These are phyloP conservation scores for Ogataea sp. DNA, from an alignment of 805 yeast genomes.

Conservation along the genomic window DNA sequence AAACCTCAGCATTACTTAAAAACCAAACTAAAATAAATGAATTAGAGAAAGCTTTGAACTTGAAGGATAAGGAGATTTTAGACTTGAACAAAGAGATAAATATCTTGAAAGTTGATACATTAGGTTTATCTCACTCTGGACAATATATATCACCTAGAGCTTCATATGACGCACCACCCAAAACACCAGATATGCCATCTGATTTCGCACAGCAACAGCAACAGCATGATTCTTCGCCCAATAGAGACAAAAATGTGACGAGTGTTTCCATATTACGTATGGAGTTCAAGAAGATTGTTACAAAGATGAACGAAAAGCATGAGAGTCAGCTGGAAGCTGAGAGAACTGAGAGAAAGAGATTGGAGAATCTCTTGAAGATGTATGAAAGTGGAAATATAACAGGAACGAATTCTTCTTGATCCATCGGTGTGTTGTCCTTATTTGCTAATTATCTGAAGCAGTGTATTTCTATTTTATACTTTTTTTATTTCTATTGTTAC, in stretches of 20 bases:
- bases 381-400: conserved; percentile 15
- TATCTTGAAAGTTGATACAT: conserved; percentile 33
- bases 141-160: conserved; percentile 3
- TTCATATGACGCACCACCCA: conserved; percentile 5
- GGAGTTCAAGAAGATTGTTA: conserved; percentile 60
- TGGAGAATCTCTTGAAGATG: conserved; percentile 32
- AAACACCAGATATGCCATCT: conserved; percentile 12
- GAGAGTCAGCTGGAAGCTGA: conserved; percentile 53
- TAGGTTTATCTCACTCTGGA: conserved; percentile 23
- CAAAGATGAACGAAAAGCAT: conserved; percentile 52
- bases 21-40: conserved; percentile 29
- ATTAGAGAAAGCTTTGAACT: conserved; percentile 19
- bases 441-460: too few relatives aligned
- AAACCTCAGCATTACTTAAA: conserved; percentile 26
- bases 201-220: not conserved
- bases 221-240: not conserved
- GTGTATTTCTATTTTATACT: too few relatives aligned
- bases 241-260: conserved; percentile 8
- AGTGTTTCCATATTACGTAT: conserved; percentile 50
- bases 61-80: conserved; percentile 32
- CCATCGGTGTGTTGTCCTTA: too few relatives aligned
- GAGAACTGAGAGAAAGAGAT: conserved; percentile 38
- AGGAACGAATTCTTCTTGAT: too few relatives aligned
- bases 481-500: too few relatives aligned
- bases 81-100: conserved; percentile 38